phyloP scores from a whole-genome alignment of 2,329 filamentous ascomycete species.

The Ophiocordyceps camponoti-floridani region DNA sequence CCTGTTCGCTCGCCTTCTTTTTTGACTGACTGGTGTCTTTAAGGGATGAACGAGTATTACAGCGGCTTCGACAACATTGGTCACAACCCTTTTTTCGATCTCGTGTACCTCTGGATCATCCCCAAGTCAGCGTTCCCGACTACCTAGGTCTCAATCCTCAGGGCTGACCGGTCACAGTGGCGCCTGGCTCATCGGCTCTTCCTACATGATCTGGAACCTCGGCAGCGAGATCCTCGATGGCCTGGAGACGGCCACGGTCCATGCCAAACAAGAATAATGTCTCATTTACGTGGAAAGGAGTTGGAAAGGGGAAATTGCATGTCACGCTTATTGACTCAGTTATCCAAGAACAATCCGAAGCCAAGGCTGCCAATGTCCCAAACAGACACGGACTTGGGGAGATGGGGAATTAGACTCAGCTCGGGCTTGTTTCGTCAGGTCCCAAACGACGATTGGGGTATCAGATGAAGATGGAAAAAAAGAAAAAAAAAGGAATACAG shows the following conservation, averaged over 20 bases:
- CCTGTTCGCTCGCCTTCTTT: too few relatives aligned
- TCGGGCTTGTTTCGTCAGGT: background rate
- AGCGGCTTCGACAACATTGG: constrained; percentile 38
- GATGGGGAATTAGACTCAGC: background rate
- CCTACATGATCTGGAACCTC: constrained; percentile 31
- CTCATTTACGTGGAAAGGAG: background rate
- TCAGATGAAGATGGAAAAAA: background rate
- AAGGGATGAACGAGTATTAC: constrained; percentile 38
- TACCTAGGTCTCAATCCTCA: background rate
- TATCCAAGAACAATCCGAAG: background rate
- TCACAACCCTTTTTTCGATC: constrained; percentile 27
- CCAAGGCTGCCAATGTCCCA: background rate
- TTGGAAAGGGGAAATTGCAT: background rate
- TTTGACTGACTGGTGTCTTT: background rate
- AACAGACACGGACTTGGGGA: background rate
- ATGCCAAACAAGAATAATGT: constrained; percentile 21
- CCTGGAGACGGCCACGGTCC: constrained; percentile 19
- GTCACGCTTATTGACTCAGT: background rate
- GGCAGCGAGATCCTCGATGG: constrained; percentile 30
- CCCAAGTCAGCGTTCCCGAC: constrained; percentile 29
- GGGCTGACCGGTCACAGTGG: constrained; percentile 20
- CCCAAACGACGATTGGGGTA: background rate
- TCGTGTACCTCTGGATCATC: constrained; percentile 37
- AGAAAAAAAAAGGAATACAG: background rate
- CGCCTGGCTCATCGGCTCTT: constrained; percentile 33